Percentiles rank a stretch among this genome's conserved stretches.
Conservation (phyloP, 169 alveolate species). For the Plasmodium vinckei region DNA sequence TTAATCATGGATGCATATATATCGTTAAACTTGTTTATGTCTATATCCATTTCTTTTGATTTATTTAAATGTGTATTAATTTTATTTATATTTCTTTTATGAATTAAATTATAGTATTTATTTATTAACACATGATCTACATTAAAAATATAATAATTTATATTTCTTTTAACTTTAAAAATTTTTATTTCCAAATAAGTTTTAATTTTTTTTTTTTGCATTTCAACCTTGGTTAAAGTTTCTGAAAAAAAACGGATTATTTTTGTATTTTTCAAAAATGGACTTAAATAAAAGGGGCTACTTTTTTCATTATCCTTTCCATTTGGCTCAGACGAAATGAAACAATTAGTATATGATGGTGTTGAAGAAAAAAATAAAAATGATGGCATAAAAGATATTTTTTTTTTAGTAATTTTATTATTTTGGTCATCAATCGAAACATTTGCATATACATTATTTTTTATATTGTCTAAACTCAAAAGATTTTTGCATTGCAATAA, state of each 20-base stretch:
- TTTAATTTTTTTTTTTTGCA: neutral
- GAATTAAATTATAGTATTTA: slow-evolving; percentile 21
- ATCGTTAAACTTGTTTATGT: slow-evolving; percentile 23
- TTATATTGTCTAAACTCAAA: no score
- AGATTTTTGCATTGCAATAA: no score
- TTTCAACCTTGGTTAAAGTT: neutral
- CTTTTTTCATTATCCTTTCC: no score
- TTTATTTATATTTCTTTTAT: slow-evolving; percentile 31
- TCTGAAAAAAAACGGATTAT: neutral
- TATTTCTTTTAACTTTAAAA: slow-evolving; percentile 14
- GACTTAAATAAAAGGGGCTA: no score
- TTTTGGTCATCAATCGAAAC: no score
- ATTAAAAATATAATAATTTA: slow-evolving; percentile 39
- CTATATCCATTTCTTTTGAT: slow-evolving; percentile 16
- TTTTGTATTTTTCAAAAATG: no score
- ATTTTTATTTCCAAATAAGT: slow-evolving; percentile 5
- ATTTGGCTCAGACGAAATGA: no score
- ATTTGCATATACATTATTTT: no score
- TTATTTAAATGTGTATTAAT: slow-evolving; percentile 18
- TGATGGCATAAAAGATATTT: no score
- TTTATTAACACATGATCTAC: slow-evolving; percentile 35
- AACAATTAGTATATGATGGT: no score
- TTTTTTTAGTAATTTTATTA: no score
- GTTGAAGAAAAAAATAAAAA: no score
- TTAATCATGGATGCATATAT: slow-evolving; percentile 31